phyloP scores from a whole-genome alignment of 2,329 filamentous ascomycete species.

The Pestalotiopsis fici region DNA sequence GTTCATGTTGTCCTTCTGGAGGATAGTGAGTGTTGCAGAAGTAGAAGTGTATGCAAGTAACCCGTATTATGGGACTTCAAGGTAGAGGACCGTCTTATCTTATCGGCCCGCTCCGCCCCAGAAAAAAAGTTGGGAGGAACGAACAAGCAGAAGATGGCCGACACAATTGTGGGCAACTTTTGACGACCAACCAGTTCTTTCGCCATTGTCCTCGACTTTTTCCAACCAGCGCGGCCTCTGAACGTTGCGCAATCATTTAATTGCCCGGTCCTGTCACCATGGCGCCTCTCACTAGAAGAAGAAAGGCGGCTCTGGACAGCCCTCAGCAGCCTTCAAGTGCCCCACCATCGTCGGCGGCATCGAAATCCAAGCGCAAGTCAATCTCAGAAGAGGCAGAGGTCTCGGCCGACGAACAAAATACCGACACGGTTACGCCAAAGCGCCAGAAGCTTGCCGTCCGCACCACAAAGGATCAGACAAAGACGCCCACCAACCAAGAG shows the following conservation, averaged over 20 bases:
- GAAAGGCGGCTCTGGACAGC: slow-evolving; percentile 14
- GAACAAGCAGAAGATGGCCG: background rate
- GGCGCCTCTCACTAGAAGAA: slow-evolving; percentile 26
- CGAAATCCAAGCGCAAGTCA: slow-evolving; percentile 2
- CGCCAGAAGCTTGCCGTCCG: slow-evolving; percentile 23
- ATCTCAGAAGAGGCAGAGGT: background rate
- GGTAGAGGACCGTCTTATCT: slow-evolving; percentile 14
- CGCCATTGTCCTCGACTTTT: background rate
- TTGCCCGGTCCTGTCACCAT: slow-evolving; percentile 12
- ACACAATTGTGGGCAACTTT: background rate
- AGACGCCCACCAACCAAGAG: slow-evolving; percentile 18
- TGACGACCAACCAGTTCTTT: background rate
- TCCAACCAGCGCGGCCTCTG: background rate
- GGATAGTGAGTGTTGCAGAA: background rate
- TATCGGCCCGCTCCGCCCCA: slow-evolving; percentile 19
- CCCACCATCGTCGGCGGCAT: slow-evolving; percentile 1
- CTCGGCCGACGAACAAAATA: background rate
- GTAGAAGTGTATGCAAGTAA: background rate
- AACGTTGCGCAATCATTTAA: background rate
- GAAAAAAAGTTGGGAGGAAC: slow-evolving; percentile 19
- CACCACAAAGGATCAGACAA: background rate
- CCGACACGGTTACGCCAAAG: slow-evolving; percentile 2
- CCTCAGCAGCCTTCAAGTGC: background rate
- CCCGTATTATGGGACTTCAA: background rate
- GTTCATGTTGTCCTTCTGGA: background rate